phyloP scores from a whole-genome alignment of 2,329 filamentous ascomycete species.

The Cytospora piceae region DNA sequence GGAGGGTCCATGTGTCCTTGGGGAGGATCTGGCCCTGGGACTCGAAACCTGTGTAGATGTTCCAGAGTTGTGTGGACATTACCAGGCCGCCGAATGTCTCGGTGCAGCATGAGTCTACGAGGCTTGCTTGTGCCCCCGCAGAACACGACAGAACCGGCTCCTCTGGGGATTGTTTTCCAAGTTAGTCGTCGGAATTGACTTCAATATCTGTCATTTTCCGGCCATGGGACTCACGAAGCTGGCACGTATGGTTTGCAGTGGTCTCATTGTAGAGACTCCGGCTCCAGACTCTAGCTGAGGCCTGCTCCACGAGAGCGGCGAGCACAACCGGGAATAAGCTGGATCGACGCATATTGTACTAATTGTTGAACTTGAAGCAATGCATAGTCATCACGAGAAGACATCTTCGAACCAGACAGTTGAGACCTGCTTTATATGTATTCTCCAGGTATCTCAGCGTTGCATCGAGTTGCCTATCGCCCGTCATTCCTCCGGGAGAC shows the following conservation, averaged over 20 bases:
- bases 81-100: constrained; percentile 68
- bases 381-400: not conserved
- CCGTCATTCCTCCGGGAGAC: not conserved
- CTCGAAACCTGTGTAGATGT: constrained; percentile 65
- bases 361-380: not conserved
- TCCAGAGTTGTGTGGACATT: constrained; percentile 67
- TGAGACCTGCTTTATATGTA: not conserved
- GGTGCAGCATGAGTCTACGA: constrained; percentile 64
- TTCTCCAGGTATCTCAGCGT: not conserved
- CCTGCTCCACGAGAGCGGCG: constrained; percentile 38
- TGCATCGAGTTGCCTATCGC: not conserved
- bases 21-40: constrained; percentile 61
- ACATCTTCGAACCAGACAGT: not conserved
- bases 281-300: constrained; percentile 35
- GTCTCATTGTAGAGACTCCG: constrained; percentile 49
- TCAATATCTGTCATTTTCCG: not conserved
- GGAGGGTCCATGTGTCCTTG: constrained; percentile 59
- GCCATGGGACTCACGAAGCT: constrained; percentile 43
- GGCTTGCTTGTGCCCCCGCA: constrained; percentile 43
- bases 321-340: constrained; percentile 32
- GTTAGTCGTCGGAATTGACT: not conserved
- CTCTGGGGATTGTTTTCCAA: constrained; percentile 37
- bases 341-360: constrained; percentile 36
- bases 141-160: constrained; percentile 53
- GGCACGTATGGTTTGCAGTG: constrained; percentile 60